A percentile compares a stretch with the other conserved stretches of the same genome.
These are phyloP conservation scores for Elongisporangium undulatum DNA, from an alignment of 352 stramenopile species.

Conservation along the genomic window DNA sequence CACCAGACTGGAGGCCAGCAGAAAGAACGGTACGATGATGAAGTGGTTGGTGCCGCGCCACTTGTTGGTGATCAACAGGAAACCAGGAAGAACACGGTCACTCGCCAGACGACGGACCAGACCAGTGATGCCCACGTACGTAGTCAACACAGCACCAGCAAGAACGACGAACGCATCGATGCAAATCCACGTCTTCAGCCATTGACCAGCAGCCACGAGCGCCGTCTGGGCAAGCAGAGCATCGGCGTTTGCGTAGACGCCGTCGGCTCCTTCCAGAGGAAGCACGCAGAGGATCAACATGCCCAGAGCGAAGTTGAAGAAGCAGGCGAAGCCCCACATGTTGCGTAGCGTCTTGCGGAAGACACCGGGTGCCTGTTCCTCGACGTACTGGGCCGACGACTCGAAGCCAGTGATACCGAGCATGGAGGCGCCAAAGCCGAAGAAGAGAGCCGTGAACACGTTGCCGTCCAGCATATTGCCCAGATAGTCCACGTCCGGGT, in stretches of 20 bases:
- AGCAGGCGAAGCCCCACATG: constrained; percentile 74
- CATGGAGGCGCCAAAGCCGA: constrained; percentile 74
- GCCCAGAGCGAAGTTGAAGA: constrained; percentile 83
- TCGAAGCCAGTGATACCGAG: constrained; percentile 89
- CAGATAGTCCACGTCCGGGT: constrained; percentile 29
- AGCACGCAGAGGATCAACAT: constrained; percentile 69
- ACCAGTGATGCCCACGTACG: constrained; percentile 77
- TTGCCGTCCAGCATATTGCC: constrained; percentile 34
- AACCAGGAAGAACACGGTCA: constrained; percentile 54
- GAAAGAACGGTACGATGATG: constrained; percentile 71
- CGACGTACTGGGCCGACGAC: constrained; percentile 81
- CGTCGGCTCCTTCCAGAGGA: constrained; percentile 41
- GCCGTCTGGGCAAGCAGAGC: constrained; percentile 68
- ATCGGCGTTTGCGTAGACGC: constrained; percentile 53
- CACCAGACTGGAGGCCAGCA: constrained; percentile 58
- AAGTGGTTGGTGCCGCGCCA: constrained; percentile 69
- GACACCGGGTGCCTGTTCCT: constrained; percentile 73
- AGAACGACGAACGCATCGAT: constrained; percentile 87
- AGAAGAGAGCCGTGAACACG: constrained; percentile 53
- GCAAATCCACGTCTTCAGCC: constrained; percentile 48
- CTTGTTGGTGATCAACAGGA: constrained; percentile 49
- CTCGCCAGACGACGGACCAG: constrained; percentile 66
- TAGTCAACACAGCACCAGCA: constrained; percentile 73
- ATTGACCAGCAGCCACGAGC: constrained; percentile 23
- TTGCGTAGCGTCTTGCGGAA: constrained; percentile 81